These are phyloP conservation scores for Phytopythium ostracodes DNA, from an alignment of 352 stramenopile genomes.

Conservation along the genomic window DNA sequence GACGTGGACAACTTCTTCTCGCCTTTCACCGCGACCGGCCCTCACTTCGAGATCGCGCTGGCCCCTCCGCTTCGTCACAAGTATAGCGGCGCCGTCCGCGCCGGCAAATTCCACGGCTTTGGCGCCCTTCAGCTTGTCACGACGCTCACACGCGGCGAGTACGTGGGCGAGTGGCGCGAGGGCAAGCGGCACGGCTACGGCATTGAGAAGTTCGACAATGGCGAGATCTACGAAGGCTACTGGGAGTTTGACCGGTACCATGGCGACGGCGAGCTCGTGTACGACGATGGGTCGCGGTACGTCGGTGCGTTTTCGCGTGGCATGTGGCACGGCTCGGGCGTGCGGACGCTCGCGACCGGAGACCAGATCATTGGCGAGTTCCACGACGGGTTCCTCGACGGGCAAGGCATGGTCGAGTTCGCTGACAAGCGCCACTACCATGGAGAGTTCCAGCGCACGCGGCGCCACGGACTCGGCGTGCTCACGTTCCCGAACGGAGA, in stretches of 20 bases:
- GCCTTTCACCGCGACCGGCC: conserved; percentile 56
- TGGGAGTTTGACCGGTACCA: conserved; percentile 67
- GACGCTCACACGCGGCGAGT: conserved; percentile 60
- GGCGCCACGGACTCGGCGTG: conserved; percentile 71
- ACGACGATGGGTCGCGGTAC: conserved; percentile 64
- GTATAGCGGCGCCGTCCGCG: conserved; percentile 50
- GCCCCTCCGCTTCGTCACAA: conserved; percentile 33
- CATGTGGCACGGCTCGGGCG: conserved; percentile 67
- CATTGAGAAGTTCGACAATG: conserved; percentile 71
- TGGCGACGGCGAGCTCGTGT: conserved; percentile 59
- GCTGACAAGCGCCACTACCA: conserved; percentile 64
- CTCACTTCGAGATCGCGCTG: conserved; percentile 46
- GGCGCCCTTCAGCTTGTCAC: conserved; percentile 62
- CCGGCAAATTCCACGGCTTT: conserved; percentile 69
- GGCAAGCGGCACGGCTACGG: conserved; percentile 77
- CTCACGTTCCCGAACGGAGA: conserved; percentile 87
- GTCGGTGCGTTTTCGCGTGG: conserved; percentile 61
- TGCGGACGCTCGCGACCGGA: conserved; percentile 52
- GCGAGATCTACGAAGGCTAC: conserved; percentile 77
- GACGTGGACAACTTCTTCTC: conserved; percentile 83
- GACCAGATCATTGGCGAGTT: conserved; percentile 64
- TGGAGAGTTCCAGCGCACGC: conserved; percentile 53
- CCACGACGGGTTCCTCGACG: conserved; percentile 50
- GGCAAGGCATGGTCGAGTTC: conserved; percentile 56
- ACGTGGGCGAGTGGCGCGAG: conserved; percentile 80